Evolutionary conservation across 2,329 filamentous ascomycete species (phyloP).

Genomic region (Calonectria hongkongensis): DNA sequence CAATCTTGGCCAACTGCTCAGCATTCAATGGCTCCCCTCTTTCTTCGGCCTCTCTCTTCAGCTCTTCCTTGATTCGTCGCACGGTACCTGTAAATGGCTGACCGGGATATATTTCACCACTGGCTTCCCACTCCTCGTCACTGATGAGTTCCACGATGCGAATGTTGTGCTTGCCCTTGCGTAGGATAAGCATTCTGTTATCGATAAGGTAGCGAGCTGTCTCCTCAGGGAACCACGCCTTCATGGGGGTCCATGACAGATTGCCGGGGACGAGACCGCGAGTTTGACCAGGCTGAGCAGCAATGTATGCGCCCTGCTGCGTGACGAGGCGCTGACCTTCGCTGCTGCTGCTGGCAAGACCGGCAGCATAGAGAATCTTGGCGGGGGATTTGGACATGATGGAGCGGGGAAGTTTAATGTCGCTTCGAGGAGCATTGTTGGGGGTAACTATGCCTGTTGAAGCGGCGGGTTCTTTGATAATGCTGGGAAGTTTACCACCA

Average conservation of each 20-base stretch:
- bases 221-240: slow-evolving; percentile 74
- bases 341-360: slow-evolving; percentile 72
- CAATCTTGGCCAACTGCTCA: slow-evolving; percentile 52
- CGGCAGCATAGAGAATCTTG: slow-evolving; percentile 75
- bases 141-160: slow-evolving; percentile 76
- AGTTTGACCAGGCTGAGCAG: slow-evolving; percentile 67
- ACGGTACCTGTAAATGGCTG: slow-evolving; percentile 70
- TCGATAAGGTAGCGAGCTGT: slow-evolving; percentile 78
- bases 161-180: slow-evolving; percentile 79
- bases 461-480: slow-evolving; percentile 56
- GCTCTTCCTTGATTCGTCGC: slow-evolving; percentile 64
- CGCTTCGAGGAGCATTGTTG: slow-evolving; percentile 70
- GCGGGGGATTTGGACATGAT: slow-evolving; percentile 75
- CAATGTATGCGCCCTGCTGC: slow-evolving; percentile 76
- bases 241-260: slow-evolving; percentile 77
- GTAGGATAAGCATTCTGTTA: slow-evolving; percentile 74
- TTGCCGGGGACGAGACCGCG: slow-evolving; percentile 68
- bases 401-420: slow-evolving; percentile 76
- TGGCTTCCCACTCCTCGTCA: slow-evolving; percentile 71
- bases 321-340: slow-evolving; percentile 76
- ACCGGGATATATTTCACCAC: slow-evolving; percentile 72
- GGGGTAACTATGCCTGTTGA: slow-evolving; percentile 59
- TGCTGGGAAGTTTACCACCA: slow-evolving; percentile 57
- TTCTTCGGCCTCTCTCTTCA: slow-evolving; percentile 60
- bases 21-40: slow-evolving; percentile 56